Conservation (phyloP, 306 rosid species). For the Clitoria ternatea region DNA sequence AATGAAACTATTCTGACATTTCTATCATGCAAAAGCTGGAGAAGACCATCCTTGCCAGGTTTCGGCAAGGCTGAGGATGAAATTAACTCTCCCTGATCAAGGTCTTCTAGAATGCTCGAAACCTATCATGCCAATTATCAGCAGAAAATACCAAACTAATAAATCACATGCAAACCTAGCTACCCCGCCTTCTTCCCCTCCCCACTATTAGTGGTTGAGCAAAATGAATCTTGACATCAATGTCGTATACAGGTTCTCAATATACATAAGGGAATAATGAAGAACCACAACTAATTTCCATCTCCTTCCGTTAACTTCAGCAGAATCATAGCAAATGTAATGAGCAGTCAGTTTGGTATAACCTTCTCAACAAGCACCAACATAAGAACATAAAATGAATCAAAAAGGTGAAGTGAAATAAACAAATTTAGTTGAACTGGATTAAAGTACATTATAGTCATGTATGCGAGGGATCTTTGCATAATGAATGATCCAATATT, state of each 20-base stretch:
- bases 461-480: background rate
- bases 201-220: background rate
- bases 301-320: background rate
- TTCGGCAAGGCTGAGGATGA: constrained; percentile 37
- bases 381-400: background rate
- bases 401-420: background rate
- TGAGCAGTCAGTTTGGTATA: background rate
- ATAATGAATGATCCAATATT: background rate
- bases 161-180: background rate
- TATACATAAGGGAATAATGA: too few species aligned
- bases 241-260: background rate
- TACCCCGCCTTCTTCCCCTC: background rate
- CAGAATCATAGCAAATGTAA: background rate
- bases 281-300: background rate
- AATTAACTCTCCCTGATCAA: constrained; percentile 42
- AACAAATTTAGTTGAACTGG: background rate
- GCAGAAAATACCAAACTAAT: constrained; percentile 7
- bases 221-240: background rate
- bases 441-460: background rate
- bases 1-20: constrained; percentile 54
- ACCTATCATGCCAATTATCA: constrained; percentile 50
- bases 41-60: constrained; percentile 73
- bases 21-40: constrained; percentile 49
- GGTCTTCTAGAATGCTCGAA: constrained; percentile 71
- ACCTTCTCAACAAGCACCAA: background rate